Evolutionary conservation across 352 stramenopile genomes (phyloP).

Genomic region (Pythium insidiosum): DNA sequence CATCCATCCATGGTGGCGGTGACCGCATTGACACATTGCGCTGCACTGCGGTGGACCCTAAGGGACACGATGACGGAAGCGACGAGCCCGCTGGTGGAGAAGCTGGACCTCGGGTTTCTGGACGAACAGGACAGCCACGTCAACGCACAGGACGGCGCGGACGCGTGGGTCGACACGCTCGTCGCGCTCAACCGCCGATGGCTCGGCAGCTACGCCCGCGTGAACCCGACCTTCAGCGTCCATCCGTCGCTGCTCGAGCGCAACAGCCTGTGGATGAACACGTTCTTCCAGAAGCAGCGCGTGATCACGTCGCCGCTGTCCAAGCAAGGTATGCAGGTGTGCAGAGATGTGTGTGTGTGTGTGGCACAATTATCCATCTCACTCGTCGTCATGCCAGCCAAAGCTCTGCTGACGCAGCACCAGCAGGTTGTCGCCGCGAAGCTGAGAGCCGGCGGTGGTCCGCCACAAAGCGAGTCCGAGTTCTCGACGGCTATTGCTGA

Average conservation of each 20-base stretch:
- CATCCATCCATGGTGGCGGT: too few relatives aligned
- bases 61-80: slow-evolving; percentile 6
- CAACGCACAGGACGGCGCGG: slow-evolving; percentile 15
- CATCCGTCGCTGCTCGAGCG: slow-evolving; percentile 45
- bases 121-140: too few relatives aligned
- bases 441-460: slow-evolving; percentile 19
- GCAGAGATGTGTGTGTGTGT: too few relatives aligned
- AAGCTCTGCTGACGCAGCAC: slow-evolving; percentile 43
- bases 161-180: slow-evolving; percentile 32
- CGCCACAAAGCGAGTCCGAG: slow-evolving; percentile 33
- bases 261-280: slow-evolving; percentile 77
- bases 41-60: neutral
- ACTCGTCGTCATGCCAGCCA: slow-evolving; percentile 20
- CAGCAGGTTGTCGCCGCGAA: slow-evolving; percentile 29
- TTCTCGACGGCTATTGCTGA: slow-evolving; percentile 44
- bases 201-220: slow-evolving; percentile 48
- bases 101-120: slow-evolving; percentile 31
- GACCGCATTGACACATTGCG: too few relatives aligned
- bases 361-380: too few relatives aligned
- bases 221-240: slow-evolving; percentile 48
- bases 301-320: slow-evolving; percentile 55
- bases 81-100: slow-evolving; percentile 13
- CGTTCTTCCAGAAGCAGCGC: slow-evolving; percentile 72
- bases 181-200: slow-evolving; percentile 56
- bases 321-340: slow-evolving; percentile 26